These are phyloP conservation scores for Penicillium aurantiogriseum DNA, from an alignment of 2,329 filamentous ascomycete genomes.

Conservation along the genomic window DNA sequence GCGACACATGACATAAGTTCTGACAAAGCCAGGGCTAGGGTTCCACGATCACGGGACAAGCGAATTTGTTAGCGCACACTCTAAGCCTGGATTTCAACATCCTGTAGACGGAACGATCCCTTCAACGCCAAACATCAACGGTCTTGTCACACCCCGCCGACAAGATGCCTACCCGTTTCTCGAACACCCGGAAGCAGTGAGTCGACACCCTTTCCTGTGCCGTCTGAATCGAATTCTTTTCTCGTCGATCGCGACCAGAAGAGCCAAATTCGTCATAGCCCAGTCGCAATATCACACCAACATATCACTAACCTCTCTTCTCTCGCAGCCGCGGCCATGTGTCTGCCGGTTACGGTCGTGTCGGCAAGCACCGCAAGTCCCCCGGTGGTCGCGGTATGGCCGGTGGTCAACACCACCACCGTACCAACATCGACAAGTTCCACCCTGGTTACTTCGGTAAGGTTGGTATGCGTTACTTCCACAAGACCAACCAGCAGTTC, in stretches of 20 bases:
- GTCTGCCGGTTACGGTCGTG: slow-evolving; percentile 94
- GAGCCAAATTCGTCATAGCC: slow-evolving; percentile 20
- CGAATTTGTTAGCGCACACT: slow-evolving; percentile 41
- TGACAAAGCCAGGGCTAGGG: slow-evolving; percentile 24
- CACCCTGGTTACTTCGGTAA: slow-evolving; percentile 99
- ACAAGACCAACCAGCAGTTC: slow-evolving; percentile 92
- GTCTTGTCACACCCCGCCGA: slow-evolving; percentile 44
- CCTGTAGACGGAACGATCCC: slow-evolving; percentile 31
- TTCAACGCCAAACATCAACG: slow-evolving; percentile 39
- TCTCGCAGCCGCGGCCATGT: slow-evolving; percentile 84
- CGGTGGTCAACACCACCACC: slow-evolving; percentile 99
- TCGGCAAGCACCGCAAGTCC: slow-evolving; percentile 98
- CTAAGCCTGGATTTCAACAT: slow-evolving; percentile 41
- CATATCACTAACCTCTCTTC: slow-evolving; percentile 24
- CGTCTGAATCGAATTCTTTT: slow-evolving; percentile 14
- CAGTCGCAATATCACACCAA: slow-evolving; percentile 10
- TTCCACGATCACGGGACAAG: slow-evolving; percentile 38
- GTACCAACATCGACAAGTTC: slow-evolving; percentile 90
- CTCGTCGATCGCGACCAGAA: slow-evolving; percentile 15
- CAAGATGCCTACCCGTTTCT: slow-evolving; percentile 54
- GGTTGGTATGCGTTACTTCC: slow-evolving; percentile 94
- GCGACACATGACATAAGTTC: background rate
- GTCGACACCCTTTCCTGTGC: slow-evolving; percentile 31
- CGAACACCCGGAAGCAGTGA: slow-evolving; percentile 52
- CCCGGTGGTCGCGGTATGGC: slow-evolving; percentile 80